Evolutionary conservation across 2,329 filamentous ascomycete genomes (phyloP).

Genomic region (Blastomyces gilchristii): DNA sequence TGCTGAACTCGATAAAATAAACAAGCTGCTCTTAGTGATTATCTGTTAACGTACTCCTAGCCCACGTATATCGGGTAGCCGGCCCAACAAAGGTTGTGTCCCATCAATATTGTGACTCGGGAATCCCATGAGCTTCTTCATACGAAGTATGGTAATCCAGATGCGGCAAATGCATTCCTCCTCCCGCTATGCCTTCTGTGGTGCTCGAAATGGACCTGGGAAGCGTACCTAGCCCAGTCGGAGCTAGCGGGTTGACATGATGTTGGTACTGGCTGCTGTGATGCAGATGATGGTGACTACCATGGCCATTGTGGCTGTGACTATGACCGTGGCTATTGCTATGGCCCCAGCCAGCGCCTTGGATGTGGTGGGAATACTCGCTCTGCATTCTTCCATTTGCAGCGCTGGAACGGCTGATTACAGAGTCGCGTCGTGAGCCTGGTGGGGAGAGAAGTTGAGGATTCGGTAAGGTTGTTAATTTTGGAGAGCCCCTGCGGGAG

Average conservation of each 20-base stretch:
- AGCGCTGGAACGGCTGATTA: conserved; percentile 21
- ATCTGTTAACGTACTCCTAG: background rate
- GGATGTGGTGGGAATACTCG: conserved; percentile 2
- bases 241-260: conserved; percentile 23
- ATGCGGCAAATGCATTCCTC: conserved; percentile 16
- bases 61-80: background rate
- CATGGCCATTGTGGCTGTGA: background rate
- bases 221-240: conserved; percentile 11
- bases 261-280: conserved; percentile 17
- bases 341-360: conserved; percentile 18
- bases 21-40: background rate
- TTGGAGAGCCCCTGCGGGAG: conserved; percentile 31
- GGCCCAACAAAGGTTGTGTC: background rate
- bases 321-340: conserved; percentile 16
- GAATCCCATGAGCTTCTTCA: conserved; percentile 12
- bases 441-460: conserved; percentile 31
- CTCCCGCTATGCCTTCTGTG: background rate
- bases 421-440: conserved; percentile 28
- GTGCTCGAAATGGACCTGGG: conserved; percentile 7
- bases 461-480: conserved; percentile 26
- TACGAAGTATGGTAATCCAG: conserved; percentile 22
- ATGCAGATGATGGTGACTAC: conserved; percentile 15
- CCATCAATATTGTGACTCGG: conserved; percentile 13
- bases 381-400: conserved; percentile 21
- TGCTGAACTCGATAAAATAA: conserved; percentile 1